Conservation (phyloP, 345 rosid species). For the Sonneratia caseolaris region DNA sequence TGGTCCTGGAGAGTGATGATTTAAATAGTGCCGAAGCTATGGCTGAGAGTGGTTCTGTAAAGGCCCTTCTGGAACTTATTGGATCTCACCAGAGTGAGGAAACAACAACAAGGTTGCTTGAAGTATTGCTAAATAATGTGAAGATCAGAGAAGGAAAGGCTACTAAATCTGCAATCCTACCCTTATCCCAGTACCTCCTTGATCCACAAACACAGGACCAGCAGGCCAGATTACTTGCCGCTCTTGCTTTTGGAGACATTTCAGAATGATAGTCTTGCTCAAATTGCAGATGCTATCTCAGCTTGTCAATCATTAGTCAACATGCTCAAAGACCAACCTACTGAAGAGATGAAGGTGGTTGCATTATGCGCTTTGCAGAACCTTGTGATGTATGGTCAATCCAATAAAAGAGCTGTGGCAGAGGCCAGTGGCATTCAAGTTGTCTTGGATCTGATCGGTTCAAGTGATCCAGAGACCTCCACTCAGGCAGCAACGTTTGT, state of each 20-base stretch:
- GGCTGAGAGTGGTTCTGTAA: conserved; percentile 99
- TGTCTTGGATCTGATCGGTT: conserved; percentile 82
- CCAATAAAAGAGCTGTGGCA: conserved; percentile 98
- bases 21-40: conserved; percentile 96
- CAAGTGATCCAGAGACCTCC: conserved; percentile 92
- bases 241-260: conserved; percentile 96
- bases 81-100: conserved; percentile 96
- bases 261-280: conserved; percentile 93
- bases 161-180: conserved; percentile 79
- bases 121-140: conserved; percentile 87
- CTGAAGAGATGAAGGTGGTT: conserved; percentile 99
- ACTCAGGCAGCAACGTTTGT: conserved; percentile 97
- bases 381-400: conserved; percentile 88
- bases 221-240: conserved; percentile 83
- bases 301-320: conserved; percentile 98
- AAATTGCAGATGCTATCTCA: conserved; percentile 86
- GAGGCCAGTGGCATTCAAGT: conserved; percentile 99
- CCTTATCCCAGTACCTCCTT: conserved; percentile 87
- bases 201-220: conserved; percentile 99
- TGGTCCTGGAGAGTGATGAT: conserved; percentile 93
- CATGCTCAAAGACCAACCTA: conserved; percentile 97
- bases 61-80: conserved; percentile 92
- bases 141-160: conserved; percentile 93
- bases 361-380: conserved; percentile 97
- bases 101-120: conserved; percentile 88